Conservation (phyloP, 2,329 filamentous ascomycete species). For the Phialemoniopsis sp. region DNA sequence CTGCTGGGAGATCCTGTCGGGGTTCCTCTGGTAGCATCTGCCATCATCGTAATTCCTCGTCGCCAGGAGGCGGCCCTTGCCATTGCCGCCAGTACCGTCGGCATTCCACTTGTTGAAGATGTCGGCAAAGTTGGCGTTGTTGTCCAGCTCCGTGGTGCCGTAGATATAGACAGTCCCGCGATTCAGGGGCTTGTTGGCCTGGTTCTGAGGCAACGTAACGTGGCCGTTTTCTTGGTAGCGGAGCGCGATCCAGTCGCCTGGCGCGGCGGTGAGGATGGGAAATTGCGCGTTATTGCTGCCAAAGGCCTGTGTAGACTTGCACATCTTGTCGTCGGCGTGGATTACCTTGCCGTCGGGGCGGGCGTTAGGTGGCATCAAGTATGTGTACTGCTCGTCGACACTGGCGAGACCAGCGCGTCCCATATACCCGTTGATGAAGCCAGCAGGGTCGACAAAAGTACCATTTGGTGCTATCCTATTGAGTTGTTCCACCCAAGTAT, state of each 20-base stretch:
- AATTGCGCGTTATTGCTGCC: constrained; percentile 53
- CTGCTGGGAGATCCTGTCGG: constrained; percentile 47
- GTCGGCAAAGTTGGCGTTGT: constrained; percentile 46
- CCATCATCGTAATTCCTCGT: constrained; percentile 85
- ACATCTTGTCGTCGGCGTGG: constrained; percentile 50
- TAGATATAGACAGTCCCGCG: constrained; percentile 73
- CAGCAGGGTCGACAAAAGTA: constrained; percentile 63
- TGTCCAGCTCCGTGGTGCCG: constrained; percentile 58
- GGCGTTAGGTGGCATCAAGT: constrained; percentile 56
- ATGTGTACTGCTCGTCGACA: constrained; percentile 53
- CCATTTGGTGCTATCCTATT: constrained; percentile 69
- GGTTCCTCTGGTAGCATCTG: constrained; percentile 79
- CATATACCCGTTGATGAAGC: constrained; percentile 71
- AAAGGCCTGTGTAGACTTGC: constrained; percentile 58
- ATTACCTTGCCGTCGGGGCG: constrained; percentile 42
- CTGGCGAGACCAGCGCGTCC: constrained; percentile 52
- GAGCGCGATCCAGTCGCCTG: constrained; percentile 63
- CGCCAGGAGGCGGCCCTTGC: constrained; percentile 70
- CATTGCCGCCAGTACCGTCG: constrained; percentile 77
- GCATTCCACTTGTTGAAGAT: constrained; percentile 76
- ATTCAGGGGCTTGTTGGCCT: constrained; percentile 56
- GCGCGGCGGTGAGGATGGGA: constrained; percentile 55
- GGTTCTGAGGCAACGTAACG: constrained; percentile 55
- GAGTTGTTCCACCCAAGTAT: constrained; percentile 82
- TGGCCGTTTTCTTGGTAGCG: constrained; percentile 75